A percentile compares a stretch with the other conserved stretches of the same genome.
These are phyloP conservation scores for Leccinum broughii DNA, from an alignment of 768 basidiomycete species.

Conservation along the genomic window DNA sequence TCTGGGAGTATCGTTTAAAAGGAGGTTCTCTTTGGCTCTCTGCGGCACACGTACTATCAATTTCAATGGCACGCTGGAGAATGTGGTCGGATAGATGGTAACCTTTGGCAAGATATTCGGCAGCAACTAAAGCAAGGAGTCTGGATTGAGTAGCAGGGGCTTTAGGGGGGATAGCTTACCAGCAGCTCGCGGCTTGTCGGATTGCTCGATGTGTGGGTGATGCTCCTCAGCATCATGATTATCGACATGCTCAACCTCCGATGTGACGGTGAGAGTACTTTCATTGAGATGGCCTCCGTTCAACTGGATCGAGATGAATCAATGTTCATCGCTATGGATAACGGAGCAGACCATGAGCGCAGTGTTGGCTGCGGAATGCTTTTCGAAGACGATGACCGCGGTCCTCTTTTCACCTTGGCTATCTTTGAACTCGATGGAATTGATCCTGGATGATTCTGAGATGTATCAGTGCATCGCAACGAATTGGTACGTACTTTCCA, in stretches of 20 bases:
- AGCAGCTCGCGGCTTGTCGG: constrained; percentile 88
- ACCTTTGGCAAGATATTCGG: constrained; percentile 91
- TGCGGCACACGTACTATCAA: constrained; percentile 53
- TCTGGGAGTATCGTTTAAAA: constrained; percentile 35
- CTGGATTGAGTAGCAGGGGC: background rate
- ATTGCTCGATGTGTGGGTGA: constrained; percentile 59
- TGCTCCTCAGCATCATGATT: constrained; percentile 45
- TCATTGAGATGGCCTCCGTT: constrained; percentile 81
- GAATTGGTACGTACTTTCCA: constrained; percentile 58
- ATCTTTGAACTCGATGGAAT: constrained; percentile 57
- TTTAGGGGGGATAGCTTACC: constrained; percentile 45
- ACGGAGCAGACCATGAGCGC: constrained; percentile 65
- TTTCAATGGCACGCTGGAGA: constrained; percentile 75
- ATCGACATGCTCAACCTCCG: constrained; percentile 60
- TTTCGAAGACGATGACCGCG: constrained; percentile 84
- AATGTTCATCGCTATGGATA: rapidly evolving
- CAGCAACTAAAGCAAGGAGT: constrained; percentile 57
- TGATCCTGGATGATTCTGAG: constrained; percentile 49
- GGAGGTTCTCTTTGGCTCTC: background rate
- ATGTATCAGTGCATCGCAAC: background rate
- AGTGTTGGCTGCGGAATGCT: constrained; percentile 79
- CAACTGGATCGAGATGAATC: constrained; percentile 41
- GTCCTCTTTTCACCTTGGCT: constrained; percentile 35
- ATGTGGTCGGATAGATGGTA: constrained; percentile 80
- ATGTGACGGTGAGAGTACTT: constrained; percentile 64